Percentiles rank a stretch among this genome's conserved stretches.
Conservation (phyloP, 2,329 filamentous ascomycete species). For the Aureobasidium sp. region DNA sequence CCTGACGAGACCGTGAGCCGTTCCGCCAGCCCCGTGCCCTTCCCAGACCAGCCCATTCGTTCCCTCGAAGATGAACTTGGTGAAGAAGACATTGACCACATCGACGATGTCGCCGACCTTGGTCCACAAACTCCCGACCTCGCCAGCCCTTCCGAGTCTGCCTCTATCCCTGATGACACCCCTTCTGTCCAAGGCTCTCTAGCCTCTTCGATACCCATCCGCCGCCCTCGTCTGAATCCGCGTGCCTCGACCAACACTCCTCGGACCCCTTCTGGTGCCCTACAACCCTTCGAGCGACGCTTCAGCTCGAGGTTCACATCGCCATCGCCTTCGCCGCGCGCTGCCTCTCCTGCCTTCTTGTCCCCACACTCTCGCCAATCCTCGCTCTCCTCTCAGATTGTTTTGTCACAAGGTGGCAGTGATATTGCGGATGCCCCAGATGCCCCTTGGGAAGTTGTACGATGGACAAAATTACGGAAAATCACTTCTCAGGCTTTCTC, state of each 20-base stretch:
- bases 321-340: constrained; percentile 48
- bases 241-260: constrained; percentile 60
- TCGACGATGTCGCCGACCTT: constrained; percentile 17
- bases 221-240: constrained; percentile 13
- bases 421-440: constrained; percentile 45
- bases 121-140: constrained; percentile 24
- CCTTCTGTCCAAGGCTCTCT: constrained; percentile 65
- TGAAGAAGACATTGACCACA: constrained; percentile 12
- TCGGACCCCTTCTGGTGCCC: constrained; percentile 65
- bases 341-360: constrained; percentile 67
- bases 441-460: constrained; percentile 90
- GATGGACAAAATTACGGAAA: constrained; percentile 90
- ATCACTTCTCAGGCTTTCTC: constrained; percentile 86
- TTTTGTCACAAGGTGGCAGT: constrained; percentile 47
- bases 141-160: constrained; percentile 61
- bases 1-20: not conserved
- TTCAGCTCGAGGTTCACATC: constrained; percentile 72
- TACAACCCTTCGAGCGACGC: constrained; percentile 87
- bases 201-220: constrained; percentile 54
- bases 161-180: constrained; percentile 67
- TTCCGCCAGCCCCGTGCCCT: not conserved
- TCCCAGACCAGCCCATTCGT: not conserved
- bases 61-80: constrained; percentile 14
- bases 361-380: constrained; percentile 67
- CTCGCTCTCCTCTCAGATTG: constrained; percentile 64